Evolutionary conservation across 108 stramenopile species (phyloP).

Genomic region (Pseudonitzschia multiseries): DNA sequence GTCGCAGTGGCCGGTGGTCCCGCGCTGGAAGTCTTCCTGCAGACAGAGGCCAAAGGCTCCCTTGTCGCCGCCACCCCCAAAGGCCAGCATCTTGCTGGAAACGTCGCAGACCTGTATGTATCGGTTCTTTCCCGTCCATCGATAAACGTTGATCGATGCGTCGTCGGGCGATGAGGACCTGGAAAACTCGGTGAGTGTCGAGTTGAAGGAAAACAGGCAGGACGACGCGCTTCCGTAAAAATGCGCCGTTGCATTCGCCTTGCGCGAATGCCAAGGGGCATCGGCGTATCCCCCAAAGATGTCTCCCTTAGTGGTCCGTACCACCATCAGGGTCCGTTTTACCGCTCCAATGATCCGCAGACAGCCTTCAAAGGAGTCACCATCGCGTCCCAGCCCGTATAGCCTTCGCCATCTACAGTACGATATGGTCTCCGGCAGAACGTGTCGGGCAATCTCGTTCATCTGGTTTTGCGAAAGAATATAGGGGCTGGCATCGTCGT

Average conservation of each 20-base stretch:
- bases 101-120: conserved; percentile 84
- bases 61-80: conserved; percentile 86
- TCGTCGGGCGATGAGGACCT: background rate
- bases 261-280: conserved; percentile 56
- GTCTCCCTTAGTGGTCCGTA: conserved; percentile 58
- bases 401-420: conserved; percentile 80
- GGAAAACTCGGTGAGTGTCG: background rate
- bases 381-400: conserved; percentile 78
- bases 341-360: conserved; percentile 56
- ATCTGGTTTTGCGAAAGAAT: conserved; percentile 43
- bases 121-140: conserved; percentile 84
- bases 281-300: conserved; percentile 87
- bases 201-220: conserved; percentile 41
- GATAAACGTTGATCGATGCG: conserved; percentile 45
- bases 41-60: conserved; percentile 87
- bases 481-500: conserved; percentile 21
- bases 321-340: conserved; percentile 65
- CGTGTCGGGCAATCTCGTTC: conserved; percentile 53
- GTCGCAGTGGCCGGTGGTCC: conserved; percentile 78
- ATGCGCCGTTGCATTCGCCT: conserved; percentile 24
- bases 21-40: conserved; percentile 83
- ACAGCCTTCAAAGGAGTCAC: conserved; percentile 83
- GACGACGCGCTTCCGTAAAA: conserved; percentile 75
- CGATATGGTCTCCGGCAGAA: conserved; percentile 59
- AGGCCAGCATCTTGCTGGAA: conserved; percentile 60